Base-by-base conservation (phyloP, 2,329 filamentous ascomycete genomes). In the Epichloe hybrida region DNA sequence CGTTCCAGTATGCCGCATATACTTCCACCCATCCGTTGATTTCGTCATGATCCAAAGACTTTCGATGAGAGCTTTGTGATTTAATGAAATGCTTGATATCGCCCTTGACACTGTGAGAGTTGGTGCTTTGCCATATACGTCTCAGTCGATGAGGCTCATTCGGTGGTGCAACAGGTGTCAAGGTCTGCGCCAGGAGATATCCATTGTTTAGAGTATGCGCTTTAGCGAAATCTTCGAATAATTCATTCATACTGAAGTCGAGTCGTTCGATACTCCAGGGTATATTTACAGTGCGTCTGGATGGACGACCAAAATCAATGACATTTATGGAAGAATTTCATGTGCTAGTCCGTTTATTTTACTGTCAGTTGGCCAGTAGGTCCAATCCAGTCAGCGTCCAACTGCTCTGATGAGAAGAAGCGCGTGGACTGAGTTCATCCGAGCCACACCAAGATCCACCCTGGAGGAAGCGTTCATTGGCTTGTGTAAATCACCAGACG, bases 1-100 rank as follows among this genome's bases (percentile, higher is more conserved):
- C 86, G 59, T 85, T 88, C 88, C 90, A 96, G 63, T 90, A 95
- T 20, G 80, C 74, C 37, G 77, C 72, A 62, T 90, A 95, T 34
- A 97, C 81, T 39, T 95, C 90, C 0, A 84, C 74, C 93, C 93
- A 98, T n/a, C 83, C 84, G 52, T 76, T 78, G 23, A 80, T 72
- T 69, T 95, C 88, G 40, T 82, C 76, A 40, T 79, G 75, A n/a
- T 74, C 70, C 23, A 88, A 64, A 49, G 72, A 75, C 31, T 71
- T 66, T 34, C 73, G 71, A 52, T 71, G 74, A 23, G 72, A 69
- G 50, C 74, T 75, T 58, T 75, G 80, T 57, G 83, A 80, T 52
- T 73, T 71, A 53, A 91, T 79, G 52, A 93, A 75, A 61, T 86
- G 82, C 51, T 83, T 81, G 50, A 96, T 73, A 59, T 93, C 85